Conservation (phyloP, 2,329 filamentous ascomycete genomes). For the Nemania diffusa region DNA sequence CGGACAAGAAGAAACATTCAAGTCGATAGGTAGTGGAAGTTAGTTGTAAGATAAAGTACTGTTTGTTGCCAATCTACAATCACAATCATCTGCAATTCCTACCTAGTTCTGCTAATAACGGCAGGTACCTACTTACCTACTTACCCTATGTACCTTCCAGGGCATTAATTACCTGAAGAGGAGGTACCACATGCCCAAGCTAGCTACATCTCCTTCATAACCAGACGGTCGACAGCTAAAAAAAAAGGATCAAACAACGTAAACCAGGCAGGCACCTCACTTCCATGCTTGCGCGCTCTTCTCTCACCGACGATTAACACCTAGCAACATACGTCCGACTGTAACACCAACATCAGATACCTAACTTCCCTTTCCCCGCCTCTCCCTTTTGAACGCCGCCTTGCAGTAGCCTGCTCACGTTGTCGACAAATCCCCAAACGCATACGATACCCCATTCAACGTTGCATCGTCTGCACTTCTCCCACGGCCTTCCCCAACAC, state of each 20-base stretch:
- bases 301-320: not conserved
- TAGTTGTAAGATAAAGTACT: not conserved
- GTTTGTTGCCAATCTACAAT: not conserved
- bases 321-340: not conserved
- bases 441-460: constrained; percentile 16
- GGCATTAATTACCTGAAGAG: no score
- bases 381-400: constrained; percentile 8
- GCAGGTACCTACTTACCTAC: no score
- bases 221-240: not conserved
- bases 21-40: constrained; percentile 5
- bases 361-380: not conserved
- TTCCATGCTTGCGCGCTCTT: constrained; percentile 22
- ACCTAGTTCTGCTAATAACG: not conserved
- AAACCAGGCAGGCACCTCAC: constrained; percentile 7
- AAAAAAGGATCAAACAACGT: constrained; percentile 17
- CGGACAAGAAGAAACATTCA: constrained; percentile 12
- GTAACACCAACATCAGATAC: not conserved
- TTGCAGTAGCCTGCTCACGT: constrained; percentile 16
- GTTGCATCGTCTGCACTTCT: constrained; percentile 36
- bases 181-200: not conserved
- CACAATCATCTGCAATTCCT: not conserved
- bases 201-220: not conserved
- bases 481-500: constrained; percentile 9
- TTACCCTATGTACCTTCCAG: no score
- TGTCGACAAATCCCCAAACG: constrained; percentile 13